Evolutionary conservation across 495 filamentous ascomycete species (phyloP), one percentile per base, ranked within the genome.

Genomic region (Annulohypoxylon maeteangense): DNA sequence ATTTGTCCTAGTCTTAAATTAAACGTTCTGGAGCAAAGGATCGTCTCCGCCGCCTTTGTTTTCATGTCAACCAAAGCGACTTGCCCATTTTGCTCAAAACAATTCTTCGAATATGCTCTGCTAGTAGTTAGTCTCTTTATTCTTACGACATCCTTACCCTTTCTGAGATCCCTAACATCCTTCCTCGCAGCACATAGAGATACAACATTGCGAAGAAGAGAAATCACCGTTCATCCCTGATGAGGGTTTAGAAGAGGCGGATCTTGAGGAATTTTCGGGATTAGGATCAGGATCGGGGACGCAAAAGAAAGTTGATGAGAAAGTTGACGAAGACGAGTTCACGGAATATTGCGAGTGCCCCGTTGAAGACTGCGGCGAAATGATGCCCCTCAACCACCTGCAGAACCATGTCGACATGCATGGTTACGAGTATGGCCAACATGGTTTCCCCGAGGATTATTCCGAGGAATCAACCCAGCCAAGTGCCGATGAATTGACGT

Each of bases 381-480:
- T 83, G 16, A 78, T 95, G 47, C 79, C 86, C 29, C 76, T 86
- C 12, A 74, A 79, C 2, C 88, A 93, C 67, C 78, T 95, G 34
- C 86, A 91, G 23, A 87, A 84, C 34, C 93, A 96, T 76, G 78
- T 93, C 38, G 91, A 94, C 75, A 80, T 94, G 53, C 93, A 97
- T 78, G 75, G 80, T 38, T 85, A 87, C 32, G 91, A 92, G 74
- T 79, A 80, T 11, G 79, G 85, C 56, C 87, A 86, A 18, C 87
- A 86, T 18, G 85, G 23, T 5, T 44, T 44, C 18, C 20, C 45
- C 20, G 20, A 48, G 20, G 45, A 48, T 25, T 48, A 87, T 50
- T 75, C 68, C 61, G 70, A 62, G 27, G 50, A 67, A 29, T 47
- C 67, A 7, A 44, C 61, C 34, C 34, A 44, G 11, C 14, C 48